Percentiles rank a stretch among this genome's conserved stretches.
phyloP scores from a whole-genome alignment of 345 rosid species.

The Melaleuca quinquenervia region DNA sequence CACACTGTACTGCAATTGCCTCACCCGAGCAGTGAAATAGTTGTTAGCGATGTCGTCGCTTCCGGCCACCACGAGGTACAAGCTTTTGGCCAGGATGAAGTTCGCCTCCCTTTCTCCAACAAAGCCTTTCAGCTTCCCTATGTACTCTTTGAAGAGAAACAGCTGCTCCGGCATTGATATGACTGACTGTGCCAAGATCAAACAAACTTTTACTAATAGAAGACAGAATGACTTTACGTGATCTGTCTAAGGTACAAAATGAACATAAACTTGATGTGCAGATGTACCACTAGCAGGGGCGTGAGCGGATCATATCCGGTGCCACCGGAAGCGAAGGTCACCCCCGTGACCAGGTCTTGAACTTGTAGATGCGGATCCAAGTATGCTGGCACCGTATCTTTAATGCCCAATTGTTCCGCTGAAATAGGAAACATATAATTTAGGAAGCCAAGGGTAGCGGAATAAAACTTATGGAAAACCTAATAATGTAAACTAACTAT shows the following conservation, averaged over 20 bases:
- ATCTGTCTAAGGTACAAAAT: background rate
- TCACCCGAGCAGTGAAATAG: conserved; percentile 20
- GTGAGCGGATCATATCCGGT: conserved; percentile 71
- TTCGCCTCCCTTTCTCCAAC: conserved; percentile 40
- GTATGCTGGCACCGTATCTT: conserved; percentile 50
- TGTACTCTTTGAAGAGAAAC: conserved; percentile 35
- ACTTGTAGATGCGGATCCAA: conserved; percentile 32
- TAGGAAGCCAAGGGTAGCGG: background rate
- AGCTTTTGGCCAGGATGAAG: conserved; percentile 25
- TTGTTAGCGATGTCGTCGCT: conserved; percentile 59
- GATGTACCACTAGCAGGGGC: conserved; percentile 30
- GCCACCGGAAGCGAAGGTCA: conserved; percentile 71
- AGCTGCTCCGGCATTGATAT: conserved; percentile 32
- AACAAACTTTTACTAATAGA: background rate
- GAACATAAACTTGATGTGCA: background rate
- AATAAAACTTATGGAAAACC: background rate
- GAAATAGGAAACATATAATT: background rate
- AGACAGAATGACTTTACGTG: background rate
- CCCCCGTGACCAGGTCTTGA: conserved; percentile 64
- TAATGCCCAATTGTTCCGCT: conserved; percentile 67
- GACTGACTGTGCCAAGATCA: conserved; percentile 17
- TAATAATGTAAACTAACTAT: background rate
- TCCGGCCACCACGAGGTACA: conserved; percentile 32
- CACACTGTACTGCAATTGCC: conserved; percentile 28
- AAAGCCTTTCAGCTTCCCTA: conserved; percentile 15